These are phyloP conservation scores for Eucalyptus curtisii DNA, from an alignment of 345 rosid genomes.

Conservation along the genomic window DNA sequence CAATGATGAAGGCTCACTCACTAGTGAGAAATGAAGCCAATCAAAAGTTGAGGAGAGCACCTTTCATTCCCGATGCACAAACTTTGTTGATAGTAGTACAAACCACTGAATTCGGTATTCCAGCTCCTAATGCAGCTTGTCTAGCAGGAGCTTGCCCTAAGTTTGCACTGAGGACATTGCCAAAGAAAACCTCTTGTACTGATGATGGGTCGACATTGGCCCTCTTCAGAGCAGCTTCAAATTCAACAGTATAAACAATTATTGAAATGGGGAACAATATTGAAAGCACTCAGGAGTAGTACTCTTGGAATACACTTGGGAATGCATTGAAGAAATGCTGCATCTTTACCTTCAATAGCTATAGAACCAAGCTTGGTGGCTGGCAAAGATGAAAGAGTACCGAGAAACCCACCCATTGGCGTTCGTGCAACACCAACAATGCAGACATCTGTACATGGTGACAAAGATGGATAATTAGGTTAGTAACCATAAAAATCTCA, in stretches of 20 bases:
- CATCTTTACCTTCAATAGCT: constrained; percentile 56
- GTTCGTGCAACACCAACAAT: constrained; percentile 96
- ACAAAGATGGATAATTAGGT: not conserved
- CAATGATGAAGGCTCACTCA: not conserved
- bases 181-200: constrained; percentile 88
- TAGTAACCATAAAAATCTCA: not conserved
- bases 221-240: constrained; percentile 80
- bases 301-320: not conserved
- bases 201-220: constrained; percentile 81
- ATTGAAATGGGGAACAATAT: not conserved
- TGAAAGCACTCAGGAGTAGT: not conserved
- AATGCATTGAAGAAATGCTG: not conserved
- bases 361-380: constrained; percentile 96
- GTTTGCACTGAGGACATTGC: constrained; percentile 94
- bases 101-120: constrained; percentile 74
- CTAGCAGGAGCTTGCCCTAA: constrained; percentile 99
- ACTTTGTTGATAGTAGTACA: constrained; percentile 96
- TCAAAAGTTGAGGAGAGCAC: constrained; percentile 8
- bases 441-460: constrained; percentile 58
- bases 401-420: constrained; percentile 95
- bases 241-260: not conserved
- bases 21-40: not conserved
- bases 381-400: constrained; percentile 64
- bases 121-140: constrained; percentile 97
- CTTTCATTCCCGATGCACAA: constrained; percentile 99